These are phyloP conservation scores for Apiospora arundinis DNA, from an alignment of 2,329 filamentous ascomycete species.

Conservation along the genomic window DNA sequence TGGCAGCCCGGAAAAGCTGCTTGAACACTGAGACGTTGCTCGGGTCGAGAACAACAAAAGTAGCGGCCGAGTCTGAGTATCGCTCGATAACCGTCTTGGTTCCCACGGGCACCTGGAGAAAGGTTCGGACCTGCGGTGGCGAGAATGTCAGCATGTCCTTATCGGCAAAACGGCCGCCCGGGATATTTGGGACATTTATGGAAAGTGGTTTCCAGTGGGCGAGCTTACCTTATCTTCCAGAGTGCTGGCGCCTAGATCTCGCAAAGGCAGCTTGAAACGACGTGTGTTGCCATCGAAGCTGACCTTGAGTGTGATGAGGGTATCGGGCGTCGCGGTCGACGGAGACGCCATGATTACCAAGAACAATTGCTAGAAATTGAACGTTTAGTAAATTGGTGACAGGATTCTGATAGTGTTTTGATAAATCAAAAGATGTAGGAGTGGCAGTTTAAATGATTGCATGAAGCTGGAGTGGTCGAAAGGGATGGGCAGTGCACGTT, in stretches of 20 bases:
- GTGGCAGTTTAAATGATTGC: slow-evolving; percentile 7
- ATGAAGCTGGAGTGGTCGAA: neutral
- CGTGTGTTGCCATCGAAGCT: slow-evolving; percentile 76
- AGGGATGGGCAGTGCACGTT: slow-evolving; percentile 21
- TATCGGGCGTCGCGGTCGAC: slow-evolving; percentile 59
- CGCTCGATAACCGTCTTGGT: slow-evolving; percentile 79
- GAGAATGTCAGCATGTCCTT: slow-evolving; percentile 19
- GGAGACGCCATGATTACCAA: slow-evolving; percentile 44
- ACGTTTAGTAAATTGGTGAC: slow-evolving; percentile 3
- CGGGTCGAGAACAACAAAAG: slow-evolving; percentile 80
- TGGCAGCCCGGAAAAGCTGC: slow-evolving; percentile 94
- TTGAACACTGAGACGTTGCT: slow-evolving; percentile 87
- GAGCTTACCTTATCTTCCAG: slow-evolving; percentile 84
- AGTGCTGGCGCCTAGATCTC: slow-evolving; percentile 76
- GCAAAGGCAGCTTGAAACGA: slow-evolving; percentile 88
- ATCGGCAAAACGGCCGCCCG: slow-evolving; percentile 1
- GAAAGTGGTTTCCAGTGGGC: slow-evolving; percentile 26
- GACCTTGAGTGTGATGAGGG: slow-evolving; percentile 85
- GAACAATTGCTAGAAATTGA: neutral
- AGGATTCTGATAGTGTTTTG: neutral
- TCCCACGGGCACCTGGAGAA: slow-evolving; percentile 69
- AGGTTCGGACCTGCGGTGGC: slow-evolving; percentile 68
- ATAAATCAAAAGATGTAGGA: neutral
- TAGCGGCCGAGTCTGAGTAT: slow-evolving; percentile 89
- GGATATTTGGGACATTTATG: slow-evolving; percentile 23